phyloP scores from a whole-genome alignment of 2,329 filamentous ascomycete genomes.

The Sporothrix variecibatus region DNA sequence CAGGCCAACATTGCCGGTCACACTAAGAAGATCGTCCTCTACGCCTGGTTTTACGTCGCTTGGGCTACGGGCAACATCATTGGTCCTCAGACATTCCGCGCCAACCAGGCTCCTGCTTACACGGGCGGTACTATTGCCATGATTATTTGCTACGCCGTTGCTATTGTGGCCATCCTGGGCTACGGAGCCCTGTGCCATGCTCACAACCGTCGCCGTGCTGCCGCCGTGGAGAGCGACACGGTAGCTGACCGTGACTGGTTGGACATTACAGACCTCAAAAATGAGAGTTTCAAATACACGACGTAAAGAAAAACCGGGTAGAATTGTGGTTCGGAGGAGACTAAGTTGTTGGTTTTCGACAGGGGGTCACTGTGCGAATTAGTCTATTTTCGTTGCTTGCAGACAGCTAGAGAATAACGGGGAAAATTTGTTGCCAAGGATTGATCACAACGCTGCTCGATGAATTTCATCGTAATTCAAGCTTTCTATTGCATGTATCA shows the following conservation, averaged over 20 bases:
- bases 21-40: constrained; percentile 31
- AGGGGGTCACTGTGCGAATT: neutral
- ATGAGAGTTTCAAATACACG: constrained; percentile 52
- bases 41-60: constrained; percentile 37
- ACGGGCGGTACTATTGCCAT: constrained; percentile 51
- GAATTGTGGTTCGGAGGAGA: neutral
- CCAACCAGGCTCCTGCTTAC: constrained; percentile 53
- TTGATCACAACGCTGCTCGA: too few relatives aligned
- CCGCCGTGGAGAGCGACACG: constrained; percentile 22
- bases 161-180: constrained; percentile 24
- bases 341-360: neutral
- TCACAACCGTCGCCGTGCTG: constrained; percentile 21
- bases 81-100: constrained; percentile 57
- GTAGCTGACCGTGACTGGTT: constrained; percentile 45
- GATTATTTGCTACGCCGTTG: constrained; percentile 29
- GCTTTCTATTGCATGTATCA: too few relatives aligned
- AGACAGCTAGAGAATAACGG: too few relatives aligned
- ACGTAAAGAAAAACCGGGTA: constrained; percentile 1
- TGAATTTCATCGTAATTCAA: too few relatives aligned
- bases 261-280: constrained; percentile 58
- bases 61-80: constrained; percentile 36
- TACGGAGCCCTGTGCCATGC: constrained; percentile 26
- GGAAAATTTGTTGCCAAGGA: too few relatives aligned
- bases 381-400: too few relatives aligned
- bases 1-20: constrained; percentile 32